Percentiles rank a stretch among this genome's conserved stretches.
phyloP scores from a whole-genome alignment of 129 eudicot species.

The Heracleum sosnowskyi region DNA sequence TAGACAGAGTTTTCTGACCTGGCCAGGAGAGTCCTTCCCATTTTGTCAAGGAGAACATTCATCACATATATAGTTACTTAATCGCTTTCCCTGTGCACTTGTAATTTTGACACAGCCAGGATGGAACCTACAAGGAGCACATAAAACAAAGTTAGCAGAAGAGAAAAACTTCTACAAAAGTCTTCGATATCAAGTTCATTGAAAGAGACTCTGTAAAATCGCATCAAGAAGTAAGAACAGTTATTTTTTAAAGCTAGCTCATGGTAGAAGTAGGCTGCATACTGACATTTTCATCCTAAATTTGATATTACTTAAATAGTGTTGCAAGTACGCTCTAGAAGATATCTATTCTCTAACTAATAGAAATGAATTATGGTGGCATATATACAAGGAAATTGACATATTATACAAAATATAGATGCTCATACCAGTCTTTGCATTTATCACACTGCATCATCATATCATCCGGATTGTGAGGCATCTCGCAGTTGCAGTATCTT shows the following conservation, averaged over 20 bases:
- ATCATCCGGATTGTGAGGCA: conserved; percentile 48
- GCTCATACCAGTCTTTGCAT: conserved; percentile 54
- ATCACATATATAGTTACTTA: conserved; percentile 48
- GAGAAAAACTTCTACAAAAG: neutral
- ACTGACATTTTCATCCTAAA: neutral
- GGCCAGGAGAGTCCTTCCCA: neutral
- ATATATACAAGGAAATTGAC: neutral
- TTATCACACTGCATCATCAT: conserved; percentile 55
- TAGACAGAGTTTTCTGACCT: neutral
- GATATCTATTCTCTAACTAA: neutral
- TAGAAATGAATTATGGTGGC: neutral
- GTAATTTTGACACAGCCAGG: conserved; percentile 60
- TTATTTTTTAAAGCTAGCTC: neutral
- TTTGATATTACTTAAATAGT: neutral
- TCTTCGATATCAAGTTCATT: neutral
- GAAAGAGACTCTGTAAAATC: neutral
- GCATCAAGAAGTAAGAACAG: no score
- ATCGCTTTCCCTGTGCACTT: conserved; percentile 38
- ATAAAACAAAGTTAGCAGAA: no score
- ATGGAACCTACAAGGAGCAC: conserved; percentile 53
- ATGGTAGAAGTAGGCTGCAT: neutral
- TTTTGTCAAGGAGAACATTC: conserved; percentile 35
- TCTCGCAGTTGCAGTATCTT: conserved; percentile 42
- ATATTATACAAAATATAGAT: neutral
- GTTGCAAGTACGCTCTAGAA: neutral